Percentiles rank a stretch among this genome's conserved stretches.
phyloP scores from a whole-genome alignment of 2,329 filamentous ascomycete genomes.

The Colletotrichum filicis region DNA sequence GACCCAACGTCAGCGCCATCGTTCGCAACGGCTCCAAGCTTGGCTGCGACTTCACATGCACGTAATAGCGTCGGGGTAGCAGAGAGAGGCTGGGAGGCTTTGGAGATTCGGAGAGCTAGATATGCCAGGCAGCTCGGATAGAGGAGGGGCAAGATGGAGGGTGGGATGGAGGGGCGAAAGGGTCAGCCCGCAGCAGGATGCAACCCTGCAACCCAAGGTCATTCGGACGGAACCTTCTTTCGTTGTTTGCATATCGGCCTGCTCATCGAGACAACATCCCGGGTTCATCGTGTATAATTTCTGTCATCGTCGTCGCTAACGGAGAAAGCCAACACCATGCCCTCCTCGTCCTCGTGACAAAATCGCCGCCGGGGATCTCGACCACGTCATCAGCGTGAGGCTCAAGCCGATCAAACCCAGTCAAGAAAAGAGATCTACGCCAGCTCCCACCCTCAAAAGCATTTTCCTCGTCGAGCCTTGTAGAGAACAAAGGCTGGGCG shows the following conservation, averaged over 20 bases:
- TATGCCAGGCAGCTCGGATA: neutral
- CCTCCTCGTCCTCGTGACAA: conserved; percentile 6
- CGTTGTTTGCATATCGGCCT: neutral
- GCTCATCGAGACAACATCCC: neutral
- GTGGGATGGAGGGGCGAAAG: neutral
- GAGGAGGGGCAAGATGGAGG: neutral
- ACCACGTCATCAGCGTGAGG: conserved; percentile 13
- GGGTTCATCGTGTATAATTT: neutral
- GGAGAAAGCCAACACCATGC: neutral
- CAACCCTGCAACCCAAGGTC: conserved; percentile 19
- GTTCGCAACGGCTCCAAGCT: neutral
- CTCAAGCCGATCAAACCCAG: neutral
- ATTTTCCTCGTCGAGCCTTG: too few relatives aligned
- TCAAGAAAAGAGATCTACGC: neutral
- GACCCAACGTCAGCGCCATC: neutral
- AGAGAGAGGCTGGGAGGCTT: neutral
- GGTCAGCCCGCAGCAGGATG: conserved; percentile 13
- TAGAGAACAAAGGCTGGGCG: too few relatives aligned
- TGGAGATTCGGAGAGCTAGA: neutral
- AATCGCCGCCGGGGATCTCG: neutral
- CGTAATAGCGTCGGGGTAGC: neutral
- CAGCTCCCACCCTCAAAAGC: neutral
- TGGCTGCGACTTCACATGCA: conserved; percentile 16
- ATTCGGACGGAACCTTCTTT: neutral
- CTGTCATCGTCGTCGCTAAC: neutral